phyloP scores from a whole-genome alignment of 495 filamentous ascomycete genomes.

The Lophiotrema nucula region DNA sequence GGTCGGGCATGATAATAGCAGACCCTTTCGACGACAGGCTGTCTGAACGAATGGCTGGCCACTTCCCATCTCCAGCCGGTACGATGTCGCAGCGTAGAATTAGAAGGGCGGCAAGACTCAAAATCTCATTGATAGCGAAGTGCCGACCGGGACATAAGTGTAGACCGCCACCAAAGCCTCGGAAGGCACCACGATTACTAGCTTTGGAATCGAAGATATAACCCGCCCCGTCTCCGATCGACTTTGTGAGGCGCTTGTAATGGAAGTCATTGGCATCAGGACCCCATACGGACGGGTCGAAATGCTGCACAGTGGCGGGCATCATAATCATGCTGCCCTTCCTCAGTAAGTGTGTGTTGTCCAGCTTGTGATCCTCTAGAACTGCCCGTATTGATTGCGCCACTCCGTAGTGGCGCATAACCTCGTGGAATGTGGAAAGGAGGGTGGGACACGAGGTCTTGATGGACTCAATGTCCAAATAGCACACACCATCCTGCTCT shows the following conservation, averaged over 20 bases:
- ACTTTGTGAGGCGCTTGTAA: constrained; percentile 6
- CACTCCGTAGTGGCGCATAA: constrained; percentile 2
- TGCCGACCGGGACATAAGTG: too few species aligned
- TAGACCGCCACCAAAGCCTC: too few species aligned
- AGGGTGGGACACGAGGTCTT: constrained; percentile 4
- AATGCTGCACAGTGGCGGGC: constrained; percentile 2
- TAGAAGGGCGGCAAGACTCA: too few species aligned
- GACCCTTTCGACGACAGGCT: too few species aligned
- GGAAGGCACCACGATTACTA: neutral
- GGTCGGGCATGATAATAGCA: too few species aligned
- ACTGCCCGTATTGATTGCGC: constrained; percentile 1
- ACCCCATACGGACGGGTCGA: constrained; percentile 10
- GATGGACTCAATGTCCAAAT: neutral
- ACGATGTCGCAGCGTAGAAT: too few species aligned
- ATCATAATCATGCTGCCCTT: constrained; percentile 8
- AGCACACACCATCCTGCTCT: neutral
- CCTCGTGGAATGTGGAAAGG: constrained; percentile 9
- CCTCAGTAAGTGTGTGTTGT: constrained; percentile 6
- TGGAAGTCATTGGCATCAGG: constrained; percentile 8
- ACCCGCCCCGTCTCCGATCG: neutral
- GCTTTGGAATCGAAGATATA: neutral
- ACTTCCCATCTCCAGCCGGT: too few species aligned
- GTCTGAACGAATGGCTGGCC: too few species aligned
- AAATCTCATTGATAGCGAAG: too few species aligned
- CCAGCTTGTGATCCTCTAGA: constrained; percentile 5